Evolutionary conservation across 1,284 basidiomycete species (phyloP), one percentile per base, ranked within the genome.

Genomic region (Cryptococcus sp.): DNA sequence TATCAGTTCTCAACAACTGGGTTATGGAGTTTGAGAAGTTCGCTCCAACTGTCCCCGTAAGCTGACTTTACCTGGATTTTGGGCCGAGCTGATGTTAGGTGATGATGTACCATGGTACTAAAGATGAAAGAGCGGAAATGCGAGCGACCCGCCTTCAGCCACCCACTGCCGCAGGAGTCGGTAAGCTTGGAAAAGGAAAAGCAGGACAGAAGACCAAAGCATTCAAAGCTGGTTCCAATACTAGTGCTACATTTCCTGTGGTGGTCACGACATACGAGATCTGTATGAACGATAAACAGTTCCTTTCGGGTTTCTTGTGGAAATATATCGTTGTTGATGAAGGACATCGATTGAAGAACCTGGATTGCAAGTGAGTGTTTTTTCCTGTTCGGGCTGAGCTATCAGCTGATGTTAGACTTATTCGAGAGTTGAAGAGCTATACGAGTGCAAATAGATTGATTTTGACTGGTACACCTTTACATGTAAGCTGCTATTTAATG

Each of bases 251-350:
- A 5, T 74, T 73, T 56, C 68, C 69, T 2, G 62, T 74, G 46
- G 61, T 97, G 18, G 74, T 96, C 23, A 97, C 93, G 14, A 94
- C 91, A 5, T 97, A 91, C 67, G 92, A 98, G 64, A 90, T 97
- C 66, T 83, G 92, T 61, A 94, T 98, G 61, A 84, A 82, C 56
- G 91, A 96, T 67, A 80, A 85, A 11, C 74, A 78, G 31, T 80
- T 82, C 62, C 78, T 94, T 31, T 76, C 81, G 4, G 80, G 81
- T 47, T 85, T 86, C 66, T 77, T 83, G 49, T 94, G 90, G 89
- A 91, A 90, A 48, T 94, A 91, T 66, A 89, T 97, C 60, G 88
- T 97, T 48, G 92, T 97, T 0, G 93, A 97, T 69, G 93, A 98
- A 73, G 91, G 92, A 0, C 93, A 98, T 72, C 80, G 93, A 22